Evolutionary conservation across 83 land plant species (phyloP).

Genomic region (Thuja plicata): DNA sequence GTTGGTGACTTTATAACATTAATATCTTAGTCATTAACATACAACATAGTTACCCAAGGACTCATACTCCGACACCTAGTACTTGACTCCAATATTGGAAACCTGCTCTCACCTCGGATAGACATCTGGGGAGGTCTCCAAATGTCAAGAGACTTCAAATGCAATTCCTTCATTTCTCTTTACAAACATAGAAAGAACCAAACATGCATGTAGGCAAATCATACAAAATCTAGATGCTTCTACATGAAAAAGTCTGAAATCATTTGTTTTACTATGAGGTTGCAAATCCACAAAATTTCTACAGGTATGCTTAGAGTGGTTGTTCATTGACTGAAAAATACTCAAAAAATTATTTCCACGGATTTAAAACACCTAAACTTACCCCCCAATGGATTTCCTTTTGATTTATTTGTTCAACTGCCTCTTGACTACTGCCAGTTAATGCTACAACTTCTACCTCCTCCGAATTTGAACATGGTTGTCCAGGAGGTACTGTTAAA

Average conservation of each 20-base stretch:
- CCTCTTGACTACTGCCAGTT: conserved; percentile 65
- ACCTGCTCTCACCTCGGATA: too few relatives aligned
- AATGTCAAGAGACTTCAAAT: too few relatives aligned
- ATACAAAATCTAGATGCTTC: background rate
- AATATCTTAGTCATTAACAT: too few relatives aligned
- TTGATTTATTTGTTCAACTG: conserved; percentile 76
- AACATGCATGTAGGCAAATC: background rate
- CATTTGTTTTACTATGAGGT: background rate
- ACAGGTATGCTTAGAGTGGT: background rate
- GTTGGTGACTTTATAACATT: too few relatives aligned
- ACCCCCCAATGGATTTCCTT: conserved; percentile 99
- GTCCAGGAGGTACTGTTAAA: conserved; percentile 81
- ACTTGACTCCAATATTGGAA: too few relatives aligned
- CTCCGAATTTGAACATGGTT: conserved; percentile 70
- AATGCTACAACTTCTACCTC: conserved; percentile 71
- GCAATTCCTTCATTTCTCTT: too few relatives aligned
- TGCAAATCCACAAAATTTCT: background rate
- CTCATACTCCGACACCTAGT: too few relatives aligned
- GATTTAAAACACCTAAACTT: conserved; percentile 17
- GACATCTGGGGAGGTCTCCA: too few relatives aligned
- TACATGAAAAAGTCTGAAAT: background rate
- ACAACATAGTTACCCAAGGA: too few relatives aligned
- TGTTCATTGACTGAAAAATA: background rate
- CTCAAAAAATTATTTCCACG: background rate
- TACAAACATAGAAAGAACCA: background rate